Base-by-base conservation (phyloP, 2,329 filamentous ascomycete species). In the Phialocephala sp. region DNA sequence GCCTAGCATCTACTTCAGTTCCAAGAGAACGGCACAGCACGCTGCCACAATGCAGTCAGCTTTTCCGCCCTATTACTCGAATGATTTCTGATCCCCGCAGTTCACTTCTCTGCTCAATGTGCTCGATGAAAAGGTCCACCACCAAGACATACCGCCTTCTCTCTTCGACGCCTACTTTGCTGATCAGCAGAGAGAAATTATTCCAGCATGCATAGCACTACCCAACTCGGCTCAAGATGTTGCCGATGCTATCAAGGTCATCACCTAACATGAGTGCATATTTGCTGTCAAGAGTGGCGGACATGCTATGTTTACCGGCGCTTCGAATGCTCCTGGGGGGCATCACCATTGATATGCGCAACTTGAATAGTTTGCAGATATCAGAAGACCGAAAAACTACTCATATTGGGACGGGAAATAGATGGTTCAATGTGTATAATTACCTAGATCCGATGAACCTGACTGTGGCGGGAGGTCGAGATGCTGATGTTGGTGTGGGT, bases 201-300 rank as follows among this genome's bases (percentile, higher is more conserved):
- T 60, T n/a, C 62, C 62, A 6, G 45, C 36, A 20, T 65, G 63
- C 41, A n/a, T 60, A 11, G 8, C 61, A 12, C 50, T 47, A 4
- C 63, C 63, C 1, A 37, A 8, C 22, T 50, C 58, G 0, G 4
- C 63, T n/a, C 14, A 50, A 39, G 58, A 65, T 22, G 63, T 65
- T 18, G 56, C 63, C 1, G 9, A 32, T 11, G 41, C 58, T 6
- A 57, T 65, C 27, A 60, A 39, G 15, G 55, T 65, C n/a, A 56
- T 61, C 39, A 45, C 37, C 8, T 12, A 32, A 2, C 50, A 60
- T 22, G 8, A 37, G 3, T 67, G 65, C 47, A 35, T 22, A 8
- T 68, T 68, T 70, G 85, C 85, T 9, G 74, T 85, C 68, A 85
- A 85, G 68, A 83, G 82, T 5, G 85, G 85, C 18, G 86, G 86